Conservation (phyloP, 2,329 filamentous ascomycete species). For the Colletotrichum caudatum region DNA sequence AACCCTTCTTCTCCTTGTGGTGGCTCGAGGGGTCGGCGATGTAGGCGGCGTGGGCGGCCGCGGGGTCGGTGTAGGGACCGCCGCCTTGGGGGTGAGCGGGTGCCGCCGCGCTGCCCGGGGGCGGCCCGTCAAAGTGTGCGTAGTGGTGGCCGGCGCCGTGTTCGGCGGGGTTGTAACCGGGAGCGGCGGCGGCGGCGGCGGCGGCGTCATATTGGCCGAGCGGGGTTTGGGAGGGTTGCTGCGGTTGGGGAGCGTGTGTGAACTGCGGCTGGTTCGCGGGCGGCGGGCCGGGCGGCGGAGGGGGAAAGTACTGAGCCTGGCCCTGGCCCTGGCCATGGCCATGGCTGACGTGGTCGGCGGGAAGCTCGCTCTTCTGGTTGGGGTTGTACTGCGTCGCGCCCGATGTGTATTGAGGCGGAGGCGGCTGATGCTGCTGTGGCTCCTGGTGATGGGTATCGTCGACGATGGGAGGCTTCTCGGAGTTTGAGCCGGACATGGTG, state of each 20-base stretch:
- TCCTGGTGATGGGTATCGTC: constrained; percentile 12
- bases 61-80: constrained; percentile 8
- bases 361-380: constrained; percentile 29
- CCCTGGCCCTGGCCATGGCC: constrained; percentile 18
- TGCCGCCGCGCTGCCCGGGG: constrained; percentile 11
- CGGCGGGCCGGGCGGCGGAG: constrained; percentile 38
- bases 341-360: constrained; percentile 7
- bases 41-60: constrained; percentile 19
- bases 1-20: constrained; percentile 40
- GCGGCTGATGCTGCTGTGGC: constrained; percentile 26
- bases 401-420: constrained; percentile 21
- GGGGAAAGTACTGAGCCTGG: constrained; percentile 39
- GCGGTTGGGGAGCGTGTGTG: constrained; percentile 29
- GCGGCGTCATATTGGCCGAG: constrained; percentile 14
- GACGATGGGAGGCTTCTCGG: constrained; percentile 40
- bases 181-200: constrained; percentile 12
- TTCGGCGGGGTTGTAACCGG: constrained; percentile 38
- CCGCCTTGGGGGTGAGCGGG: neutral
- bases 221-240: constrained; percentile 11
- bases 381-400: constrained; percentile 24
- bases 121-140: constrained; percentile 25
- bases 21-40: constrained; percentile 11
- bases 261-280: constrained; percentile 36
- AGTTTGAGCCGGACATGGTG: constrained; percentile 34
- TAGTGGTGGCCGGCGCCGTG: constrained; percentile 33